Base-by-base conservation (phyloP, 352 stramenopile genomes). In the Globisporangium splendens region DNA sequence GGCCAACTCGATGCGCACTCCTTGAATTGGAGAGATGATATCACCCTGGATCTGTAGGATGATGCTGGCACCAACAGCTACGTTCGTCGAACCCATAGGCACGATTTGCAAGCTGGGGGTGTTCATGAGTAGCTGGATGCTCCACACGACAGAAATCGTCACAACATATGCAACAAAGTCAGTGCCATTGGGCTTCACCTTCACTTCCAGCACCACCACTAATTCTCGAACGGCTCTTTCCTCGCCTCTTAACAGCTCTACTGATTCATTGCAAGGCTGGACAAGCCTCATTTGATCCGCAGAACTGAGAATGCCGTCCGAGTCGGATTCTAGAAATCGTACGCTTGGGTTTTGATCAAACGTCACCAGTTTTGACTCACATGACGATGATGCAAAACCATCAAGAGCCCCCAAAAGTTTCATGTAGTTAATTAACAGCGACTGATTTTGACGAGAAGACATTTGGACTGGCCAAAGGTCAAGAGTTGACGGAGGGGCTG, bases 141-240 rank as follows among this genome's bases (percentile, higher is more conserved):
- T 46, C 66, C 63, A 77, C 15, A 18, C 50, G 7, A 72, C 46
- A 10, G 69, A 61, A 7, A 77, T 28, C n/a, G 47, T 55, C 12
- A 42, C 28, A 13, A n/a, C 22, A 41, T 58, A 44, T 2, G 46
- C 43, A 33, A 61, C 17, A 42, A 44, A 66, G 11, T 42, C 20
- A 31, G 53, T 31, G 38, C 10, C 1, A 8, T 4, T 11, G 6
- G 20, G 21, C 38, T 65, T 59, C 46, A 61, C 8, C 12, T 49
- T 53, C 33, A 58, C 53, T 46, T 54, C 46, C 24, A 66, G 33
- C n/a, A 56, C 28, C 7, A 58, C 8, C 42, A 54, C 21, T 3
- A 24, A 33, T 8, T 41, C 20, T 10, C 39, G 22, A 1, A 22
- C 17, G 14, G 8, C 18, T 24, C 15, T 14, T 38, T 11, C 8